Evolutionary conservation across 164 flowering plant genomes (phyloP), one percentile per base, ranked within the genome.

Genomic region (Liriodendron chinense): DNA sequence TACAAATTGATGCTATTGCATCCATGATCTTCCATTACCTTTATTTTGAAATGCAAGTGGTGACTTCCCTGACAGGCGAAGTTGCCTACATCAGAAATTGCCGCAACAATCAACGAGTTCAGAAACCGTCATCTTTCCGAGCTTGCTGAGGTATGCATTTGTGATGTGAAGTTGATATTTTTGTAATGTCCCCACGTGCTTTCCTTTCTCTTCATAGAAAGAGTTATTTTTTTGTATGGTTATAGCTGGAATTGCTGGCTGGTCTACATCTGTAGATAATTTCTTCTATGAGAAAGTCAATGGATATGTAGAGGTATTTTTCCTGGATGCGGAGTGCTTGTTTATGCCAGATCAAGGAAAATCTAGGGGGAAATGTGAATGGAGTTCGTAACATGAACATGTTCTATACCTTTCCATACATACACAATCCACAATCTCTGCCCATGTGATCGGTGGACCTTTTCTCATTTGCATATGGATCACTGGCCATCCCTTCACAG

Each of bases 51-150:
- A 22, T 70, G 0, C 68, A 72, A n/a, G 10, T 71, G 63, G 74
- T 26, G 20, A 8, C 18, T 26, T 25, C 63, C 23, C 67, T 74
- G 82, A 53, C 80, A 96, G 99, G 97, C 96, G 66, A 96, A 94
- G 83, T 79, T 96, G 66, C 99, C 99, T 5, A 90, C 50, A 76
- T 88, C 99, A 20, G 99, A 96, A 85, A 96, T 96, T 77, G 91
- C 98, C 67, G 82, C 98, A 71, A 89, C 99, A 34, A 94, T 96
- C 83, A 94, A 96, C 47, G 99, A 96, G 73, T 96, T 92, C 74
- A 89, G 99, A 74, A 83, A 89, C 22, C 98, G 99, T 56, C 99
- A 96, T 76, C 92, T 96, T 48, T 88, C 99, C 9, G 99, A 96
- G 84, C 97, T 96, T 53, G 82, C 97, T 3, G 99, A 96, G 98